Conservation (phyloP, 768 basidiomycete species). For the Leucocoprinus leucothites region DNA sequence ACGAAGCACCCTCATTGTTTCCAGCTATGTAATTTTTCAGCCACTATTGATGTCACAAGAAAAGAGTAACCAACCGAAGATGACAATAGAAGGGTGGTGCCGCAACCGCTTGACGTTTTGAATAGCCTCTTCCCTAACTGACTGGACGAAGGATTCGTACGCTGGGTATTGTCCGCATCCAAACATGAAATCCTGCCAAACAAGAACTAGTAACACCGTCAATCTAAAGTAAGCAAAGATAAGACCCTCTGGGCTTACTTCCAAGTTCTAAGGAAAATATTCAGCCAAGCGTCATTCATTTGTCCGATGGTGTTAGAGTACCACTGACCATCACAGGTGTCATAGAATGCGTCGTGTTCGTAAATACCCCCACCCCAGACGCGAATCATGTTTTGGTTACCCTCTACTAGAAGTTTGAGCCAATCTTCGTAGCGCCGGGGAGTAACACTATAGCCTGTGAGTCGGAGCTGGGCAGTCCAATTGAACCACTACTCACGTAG, state of each 20-base stretch:
- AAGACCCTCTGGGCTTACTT: conserved; percentile 34
- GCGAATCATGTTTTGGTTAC: conserved; percentile 90
- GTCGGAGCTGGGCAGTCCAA: not conserved
- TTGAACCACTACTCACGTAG: conserved; percentile 47
- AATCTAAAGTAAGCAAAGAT: not conserved
- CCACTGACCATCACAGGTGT: conserved; percentile 69
- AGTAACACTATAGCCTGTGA: conserved; percentile 31
- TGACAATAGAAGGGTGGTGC: conserved; percentile 85
- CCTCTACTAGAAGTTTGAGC: conserved; percentile 82
- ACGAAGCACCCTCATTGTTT: conserved; percentile 66
- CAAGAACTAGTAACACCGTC: conserved; percentile 55
- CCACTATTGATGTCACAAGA: not conserved
- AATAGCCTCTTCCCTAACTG: conserved; percentile 74
- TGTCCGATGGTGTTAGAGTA: not conserved
- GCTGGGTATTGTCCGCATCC: conserved; percentile 95
- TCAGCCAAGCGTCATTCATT: too few species aligned
- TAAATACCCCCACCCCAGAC: conserved; percentile 97
- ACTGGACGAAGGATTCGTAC: conserved; percentile 72
- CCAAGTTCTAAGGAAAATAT: conserved; percentile 66
- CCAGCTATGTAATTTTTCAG: conserved; percentile 46
- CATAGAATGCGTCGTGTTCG: conserved; percentile 78
- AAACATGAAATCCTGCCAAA: conserved; percentile 99
- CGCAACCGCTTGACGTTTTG: conserved; percentile 82
- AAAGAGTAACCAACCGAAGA: conserved; percentile 58
- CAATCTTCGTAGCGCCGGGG: conserved; percentile 67